These are phyloP conservation scores for Suhomyces pyralidae DNA, from an alignment of 805 yeast species.

Conservation along the genomic window DNA sequence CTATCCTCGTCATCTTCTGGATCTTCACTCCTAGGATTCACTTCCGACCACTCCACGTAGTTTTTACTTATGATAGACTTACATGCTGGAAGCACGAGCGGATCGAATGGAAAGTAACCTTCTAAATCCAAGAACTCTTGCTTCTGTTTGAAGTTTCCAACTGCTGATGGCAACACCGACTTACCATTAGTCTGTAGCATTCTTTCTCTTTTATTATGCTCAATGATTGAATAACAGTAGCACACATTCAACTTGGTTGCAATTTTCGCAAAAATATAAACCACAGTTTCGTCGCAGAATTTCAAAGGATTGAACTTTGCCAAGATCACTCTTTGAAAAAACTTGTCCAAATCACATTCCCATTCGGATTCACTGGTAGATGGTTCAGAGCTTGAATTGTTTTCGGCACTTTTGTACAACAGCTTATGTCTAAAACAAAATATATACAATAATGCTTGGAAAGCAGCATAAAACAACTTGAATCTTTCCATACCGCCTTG, in stretches of 20 bases:
- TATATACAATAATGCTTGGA: slow-evolving; percentile 86
- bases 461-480: slow-evolving; percentile 83
- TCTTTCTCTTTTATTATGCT: slow-evolving; percentile 76
- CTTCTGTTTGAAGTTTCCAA: slow-evolving; percentile 50
- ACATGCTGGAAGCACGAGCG: slow-evolving; percentile 66
- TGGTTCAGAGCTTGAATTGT: slow-evolving; percentile 17
- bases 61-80: slow-evolving; percentile 51
- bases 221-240: slow-evolving; percentile 90
- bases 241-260: slow-evolving; percentile 88
- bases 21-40: slow-evolving; percentile 52
- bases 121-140: slow-evolving; percentile 87
- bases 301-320: slow-evolving; percentile 91
- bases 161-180: slow-evolving; percentile 29
- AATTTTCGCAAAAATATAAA: slow-evolving; percentile 86
- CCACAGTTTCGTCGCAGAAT: slow-evolving; percentile 91
- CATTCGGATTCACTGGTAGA: slow-evolving; percentile 43
- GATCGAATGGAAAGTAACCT: slow-evolving; percentile 97
- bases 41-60: slow-evolving; percentile 70
- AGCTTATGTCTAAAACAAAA: slow-evolving; percentile 81
- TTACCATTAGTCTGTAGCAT: slow-evolving; percentile 44
- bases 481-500: slow-evolving; percentile 83
- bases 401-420: slow-evolving; percentile 38
- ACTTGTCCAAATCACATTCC: slow-evolving; percentile 80
- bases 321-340: slow-evolving; percentile 80
- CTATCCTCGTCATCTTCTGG: slow-evolving; percentile 50